A percentile compares a stretch with the other conserved stretches of the same genome.
Conservation (phyloP, 2,329 filamentous ascomycete genomes). For the Aureobasidium sp. region DNA sequence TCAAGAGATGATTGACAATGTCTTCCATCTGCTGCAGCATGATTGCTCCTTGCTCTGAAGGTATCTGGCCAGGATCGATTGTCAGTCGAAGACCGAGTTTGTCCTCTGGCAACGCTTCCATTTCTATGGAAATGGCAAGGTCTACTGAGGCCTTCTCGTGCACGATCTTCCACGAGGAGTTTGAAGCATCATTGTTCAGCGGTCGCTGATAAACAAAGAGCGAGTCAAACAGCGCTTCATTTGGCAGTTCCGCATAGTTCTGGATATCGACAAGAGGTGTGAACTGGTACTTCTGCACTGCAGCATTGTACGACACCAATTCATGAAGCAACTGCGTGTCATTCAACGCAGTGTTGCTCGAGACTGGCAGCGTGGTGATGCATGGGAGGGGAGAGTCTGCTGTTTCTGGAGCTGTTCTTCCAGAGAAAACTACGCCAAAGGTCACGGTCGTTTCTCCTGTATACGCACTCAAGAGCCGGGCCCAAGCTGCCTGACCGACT, state of each 20-base stretch:
- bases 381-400: slow-evolving; percentile 64
- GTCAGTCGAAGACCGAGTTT: slow-evolving; percentile 59
- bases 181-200: slow-evolving; percentile 21
- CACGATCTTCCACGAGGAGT: slow-evolving; percentile 51
- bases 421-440: slow-evolving; percentile 76
- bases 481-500: slow-evolving; percentile 71
- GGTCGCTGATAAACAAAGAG: slow-evolving; percentile 75
- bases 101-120: slow-evolving; percentile 51
- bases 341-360: slow-evolving; percentile 48
- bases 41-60: slow-evolving; percentile 58
- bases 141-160: slow-evolving; percentile 65
- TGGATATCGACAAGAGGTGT: slow-evolving; percentile 66
- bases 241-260: slow-evolving; percentile 59
- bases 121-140: slow-evolving; percentile 73
- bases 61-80: slow-evolving; percentile 57
- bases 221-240: slow-evolving; percentile 70
- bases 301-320: slow-evolving; percentile 60
- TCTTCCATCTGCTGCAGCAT: slow-evolving; percentile 67
- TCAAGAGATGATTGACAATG: slow-evolving; percentile 53
- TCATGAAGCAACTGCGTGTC: slow-evolving; percentile 52
- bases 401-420: slow-evolving; percentile 56
- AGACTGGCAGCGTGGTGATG: slow-evolving; percentile 71
- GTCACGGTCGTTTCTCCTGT: slow-evolving; percentile 65
- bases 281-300: slow-evolving; percentile 63
- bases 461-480: slow-evolving; percentile 66